Conservation (phyloP, 129 eudicot species). For the Saposhnikovia divaricata region DNA sequence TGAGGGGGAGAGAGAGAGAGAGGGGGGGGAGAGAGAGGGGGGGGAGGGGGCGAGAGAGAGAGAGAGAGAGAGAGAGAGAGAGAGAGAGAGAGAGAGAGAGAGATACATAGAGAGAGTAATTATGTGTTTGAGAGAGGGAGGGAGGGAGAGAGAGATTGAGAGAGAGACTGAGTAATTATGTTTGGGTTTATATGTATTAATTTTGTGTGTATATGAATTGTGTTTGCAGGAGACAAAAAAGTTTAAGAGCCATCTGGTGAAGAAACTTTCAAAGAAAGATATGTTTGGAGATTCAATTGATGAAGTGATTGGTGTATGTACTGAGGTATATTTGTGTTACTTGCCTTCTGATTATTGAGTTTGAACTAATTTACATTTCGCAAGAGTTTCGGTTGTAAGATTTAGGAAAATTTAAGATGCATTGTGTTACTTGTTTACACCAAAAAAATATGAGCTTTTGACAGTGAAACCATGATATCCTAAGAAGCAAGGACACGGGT, state of each 20-base stretch:
- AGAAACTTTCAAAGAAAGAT: constrained; percentile 7
- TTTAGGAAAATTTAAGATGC: neutral
- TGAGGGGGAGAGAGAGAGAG: neutral
- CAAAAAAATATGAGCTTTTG: neutral
- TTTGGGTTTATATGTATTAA: neutral
- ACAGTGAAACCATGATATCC: too few species aligned
- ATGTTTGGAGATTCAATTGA: constrained; percentile 11
- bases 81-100: too few species aligned
- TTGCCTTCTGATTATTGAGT: neutral
- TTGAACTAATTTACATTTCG: neutral
- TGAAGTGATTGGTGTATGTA: constrained; percentile 2
- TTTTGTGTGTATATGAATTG: neutral
- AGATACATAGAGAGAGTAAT: neutral
- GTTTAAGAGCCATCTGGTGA: constrained; percentile 1
- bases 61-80: neutral
- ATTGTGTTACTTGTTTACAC: neutral
- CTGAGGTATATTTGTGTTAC: constrained; percentile 3
- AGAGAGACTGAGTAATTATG: neutral
- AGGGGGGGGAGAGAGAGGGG: too few species aligned
- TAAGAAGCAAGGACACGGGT: too few species aligned
- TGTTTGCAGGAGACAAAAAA: constrained; percentile 10
- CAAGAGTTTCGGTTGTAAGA: neutral
- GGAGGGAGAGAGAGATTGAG: neutral
- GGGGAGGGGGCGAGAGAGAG: neutral
- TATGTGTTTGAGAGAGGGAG: too few species aligned